A percentile compares a stretch with the other conserved stretches of the same genome.
Evolutionary conservation across 352 stramenopile species (phyloP).

Genomic region (Achlya hypogyna): DNA sequence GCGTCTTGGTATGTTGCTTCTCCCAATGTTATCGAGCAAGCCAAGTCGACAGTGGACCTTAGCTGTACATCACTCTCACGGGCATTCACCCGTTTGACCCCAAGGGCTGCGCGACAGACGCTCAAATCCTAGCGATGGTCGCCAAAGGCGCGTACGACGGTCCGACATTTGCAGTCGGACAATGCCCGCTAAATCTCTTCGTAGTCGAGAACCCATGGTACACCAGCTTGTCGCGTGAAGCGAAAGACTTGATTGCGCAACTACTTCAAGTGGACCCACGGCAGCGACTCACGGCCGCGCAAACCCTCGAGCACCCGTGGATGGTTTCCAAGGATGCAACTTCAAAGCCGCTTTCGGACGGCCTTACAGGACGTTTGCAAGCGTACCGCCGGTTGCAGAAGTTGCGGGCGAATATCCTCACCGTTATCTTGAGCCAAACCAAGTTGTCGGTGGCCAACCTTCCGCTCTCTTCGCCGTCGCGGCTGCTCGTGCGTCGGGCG

Average conservation of each 20-base stretch:
- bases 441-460: background rate
- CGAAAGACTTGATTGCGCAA: constrained; percentile 49
- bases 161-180: constrained; percentile 18
- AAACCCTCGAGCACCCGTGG: constrained; percentile 55
- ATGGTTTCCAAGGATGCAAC: constrained; percentile 31
- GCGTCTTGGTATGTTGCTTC: constrained; percentile 39
- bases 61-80: constrained; percentile 69
- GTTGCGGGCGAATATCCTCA: constrained; percentile 63
- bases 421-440: constrained; percentile 45
- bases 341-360: constrained; percentile 36
- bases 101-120: constrained; percentile 55
- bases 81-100: constrained; percentile 70
- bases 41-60: background rate
- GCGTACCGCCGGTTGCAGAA: constrained; percentile 60
- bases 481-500: constrained; percentile 25
- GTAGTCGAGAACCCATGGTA: constrained; percentile 66
- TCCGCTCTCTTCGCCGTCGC: background rate
- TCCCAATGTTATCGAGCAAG: background rate
- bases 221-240: constrained; percentile 37
- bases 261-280: constrained; percentile 42
- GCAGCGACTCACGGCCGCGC: constrained; percentile 40
- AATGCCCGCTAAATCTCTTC: background rate
- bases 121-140: constrained; percentile 54
- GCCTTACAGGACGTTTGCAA: constrained; percentile 39
- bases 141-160: constrained; percentile 50